phyloP scores from a whole-genome alignment of 2,329 filamentous ascomycete species.

The Xylariales sp. region DNA sequence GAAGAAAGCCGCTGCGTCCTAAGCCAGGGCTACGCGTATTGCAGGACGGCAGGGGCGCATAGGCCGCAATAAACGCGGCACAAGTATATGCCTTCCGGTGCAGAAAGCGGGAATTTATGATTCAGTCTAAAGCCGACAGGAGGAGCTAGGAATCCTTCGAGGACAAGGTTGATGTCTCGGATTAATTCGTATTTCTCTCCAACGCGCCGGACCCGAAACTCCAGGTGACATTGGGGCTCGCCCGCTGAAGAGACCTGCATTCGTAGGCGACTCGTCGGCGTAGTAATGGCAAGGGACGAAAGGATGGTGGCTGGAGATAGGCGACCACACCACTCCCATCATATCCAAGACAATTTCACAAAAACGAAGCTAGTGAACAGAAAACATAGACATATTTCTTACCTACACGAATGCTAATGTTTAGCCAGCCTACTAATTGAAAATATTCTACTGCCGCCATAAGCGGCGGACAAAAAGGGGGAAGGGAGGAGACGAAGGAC shows the following conservation, averaged over 20 bases:
- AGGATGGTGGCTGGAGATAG: background rate
- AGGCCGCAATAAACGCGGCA: background rate
- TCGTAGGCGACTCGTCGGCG: background rate
- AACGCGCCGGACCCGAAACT: background rate
- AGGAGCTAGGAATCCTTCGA: background rate
- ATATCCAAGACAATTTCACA: background rate
- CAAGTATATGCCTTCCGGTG: background rate
- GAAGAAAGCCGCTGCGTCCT: background rate
- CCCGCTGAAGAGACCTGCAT: background rate
- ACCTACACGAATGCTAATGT: too few species aligned
- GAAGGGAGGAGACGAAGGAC: background rate
- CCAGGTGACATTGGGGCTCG: background rate
- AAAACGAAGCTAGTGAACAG: background rate
- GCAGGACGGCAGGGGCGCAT: background rate
- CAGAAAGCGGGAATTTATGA: background rate
- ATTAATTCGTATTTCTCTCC: background rate
- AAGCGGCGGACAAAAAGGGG: background rate
- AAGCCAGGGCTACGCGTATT: background rate
- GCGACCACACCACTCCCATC: too few species aligned
- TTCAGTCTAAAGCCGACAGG: background rate
- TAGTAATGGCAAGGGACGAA: background rate
- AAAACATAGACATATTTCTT: background rate
- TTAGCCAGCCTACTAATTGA: background rate
- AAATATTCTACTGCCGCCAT: background rate
- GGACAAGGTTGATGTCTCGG: background rate